Evolutionary conservation across 2,329 filamentous ascomycete genomes (phyloP), one percentile per base, ranked within the genome.

Genomic region (Fusarium vanettenii): DNA sequence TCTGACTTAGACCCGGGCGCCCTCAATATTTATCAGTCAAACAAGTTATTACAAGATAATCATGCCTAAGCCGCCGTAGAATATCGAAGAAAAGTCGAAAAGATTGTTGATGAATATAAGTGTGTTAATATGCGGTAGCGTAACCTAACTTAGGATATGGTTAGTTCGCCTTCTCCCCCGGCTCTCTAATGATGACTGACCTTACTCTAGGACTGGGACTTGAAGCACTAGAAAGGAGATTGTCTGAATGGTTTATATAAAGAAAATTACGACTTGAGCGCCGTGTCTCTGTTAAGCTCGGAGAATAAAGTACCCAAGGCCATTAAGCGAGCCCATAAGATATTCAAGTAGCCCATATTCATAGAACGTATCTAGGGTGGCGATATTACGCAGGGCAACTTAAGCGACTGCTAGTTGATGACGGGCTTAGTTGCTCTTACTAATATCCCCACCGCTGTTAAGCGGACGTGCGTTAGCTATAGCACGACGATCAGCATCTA

Each of bases 351-450:
- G 25, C 92, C 93, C 1, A 91, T 89, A 4, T 96, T 96, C 80
- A 84, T 90, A 83, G 82, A 85, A 61, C 91, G 90, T 60, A 86
- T 94, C 67, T 90, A 91, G 74, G 91, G 92, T 18, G 90, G 91
- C 66, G 93, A 97, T 80, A 90, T 95, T 67, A 93, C 93, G 78
- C 94, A 97, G 79, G 94, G 94, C 2, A 88, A 87, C 43, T 88
- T 93, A 41, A 94, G 94, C 20, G 91, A 96, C 79, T 96, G 94
- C 84, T 96, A 93, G 93, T 89, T 95, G 61, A 92, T 97, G 83
- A 93, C 94, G 7, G 92, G 92, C 25, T 83, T 97, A 29, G 94
- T 92, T 35, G 94, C 94, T 0, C 86, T 97, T 75, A 92, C 92
- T 33, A 95, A 94, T 72, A 92, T 94, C 70, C 86, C 92, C 56